Evolutionary conservation across 2,329 filamentous ascomycete species (phyloP), one percentile per base, ranked within the genome.

Genomic region (Emmonsia crescens): DNA sequence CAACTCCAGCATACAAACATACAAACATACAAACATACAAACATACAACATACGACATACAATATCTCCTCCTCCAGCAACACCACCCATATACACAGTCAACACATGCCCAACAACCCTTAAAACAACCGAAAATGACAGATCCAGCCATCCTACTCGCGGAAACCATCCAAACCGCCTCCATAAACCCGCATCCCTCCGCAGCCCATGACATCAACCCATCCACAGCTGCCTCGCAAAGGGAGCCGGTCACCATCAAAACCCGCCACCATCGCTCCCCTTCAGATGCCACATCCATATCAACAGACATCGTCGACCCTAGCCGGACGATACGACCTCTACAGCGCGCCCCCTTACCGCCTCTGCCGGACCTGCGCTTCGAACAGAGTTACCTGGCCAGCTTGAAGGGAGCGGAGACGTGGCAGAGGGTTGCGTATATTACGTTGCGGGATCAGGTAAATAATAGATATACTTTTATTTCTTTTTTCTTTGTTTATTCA

Each of bases 341-440:
- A 3, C 67, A 72, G 14, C 73, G 74, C 16, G 69, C 73, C 38
- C 73, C 71, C n/a, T 83, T 96, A 71, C 91, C 92, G 55, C 85
- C 85, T 3, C 73, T 88, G 55, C 85, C 85, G 3, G 94, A 99
- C 77, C 79, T 99, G 67, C 85, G 94, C 51, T 97, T 97, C 77
- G 94, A 99, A 78, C 94, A 99, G 82, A 96, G 92, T 80, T 99
- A 99, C 75, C 83, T 99, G 61, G 88, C 89, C 69, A 96, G 91
- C 77, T 89, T 99, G 68, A 84, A 87, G 66, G 81, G 85, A 61
- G 91, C 91, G 42, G 84, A 94, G 66, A 86, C 85, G 29, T 92
- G 87, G 85, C 87, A 88, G 78, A 85, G 85, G 73, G 84, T 99
- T 38, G 82, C 84, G 8, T 89, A 88, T 78, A 93, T 99, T 67